phyloP scores from a whole-genome alignment of 2,329 filamentous ascomycete genomes.

The Diaporthe caulivora region DNA sequence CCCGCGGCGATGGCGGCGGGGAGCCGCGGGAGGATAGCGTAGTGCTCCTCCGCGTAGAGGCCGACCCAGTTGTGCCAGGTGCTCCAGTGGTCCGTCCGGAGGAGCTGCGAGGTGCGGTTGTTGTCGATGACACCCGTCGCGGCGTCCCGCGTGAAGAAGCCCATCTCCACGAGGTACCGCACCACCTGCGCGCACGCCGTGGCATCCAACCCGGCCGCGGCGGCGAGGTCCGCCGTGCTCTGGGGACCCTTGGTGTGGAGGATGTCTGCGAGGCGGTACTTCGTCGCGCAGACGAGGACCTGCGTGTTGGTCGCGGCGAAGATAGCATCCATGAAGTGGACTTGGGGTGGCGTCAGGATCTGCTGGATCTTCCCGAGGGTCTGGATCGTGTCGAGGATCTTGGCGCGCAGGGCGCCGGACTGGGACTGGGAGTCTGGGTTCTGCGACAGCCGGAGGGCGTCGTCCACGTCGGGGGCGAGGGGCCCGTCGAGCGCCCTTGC shows the following conservation, averaged over 20 bases:
- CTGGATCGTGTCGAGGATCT: conserved; percentile 13
- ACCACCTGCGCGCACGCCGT: conserved; percentile 2
- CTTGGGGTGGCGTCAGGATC: background rate
- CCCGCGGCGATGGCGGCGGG: conserved; percentile 46
- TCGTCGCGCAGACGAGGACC: background rate
- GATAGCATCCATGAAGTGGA: conserved; percentile 12
- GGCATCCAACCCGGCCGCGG: background rate
- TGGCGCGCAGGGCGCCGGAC: background rate
- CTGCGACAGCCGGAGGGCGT: conserved; percentile 6
- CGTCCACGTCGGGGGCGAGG: background rate
- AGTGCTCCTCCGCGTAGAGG: conserved; percentile 58
- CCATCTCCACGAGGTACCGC: conserved; percentile 18
- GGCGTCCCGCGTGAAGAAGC: conserved; percentile 49
- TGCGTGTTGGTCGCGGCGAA: conserved; percentile 11
- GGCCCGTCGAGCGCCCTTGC: background rate
- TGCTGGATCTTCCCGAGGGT: conserved; percentile 4
- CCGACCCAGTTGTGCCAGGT: conserved; percentile 59
- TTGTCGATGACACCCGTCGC: conserved; percentile 49
- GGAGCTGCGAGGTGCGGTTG: conserved; percentile 50
- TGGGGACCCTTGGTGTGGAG: background rate
- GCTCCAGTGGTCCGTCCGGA: conserved; percentile 55
- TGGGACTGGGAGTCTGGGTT: conserved; percentile 12
- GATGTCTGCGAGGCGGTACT: conserved; percentile 5
- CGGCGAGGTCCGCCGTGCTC: background rate
- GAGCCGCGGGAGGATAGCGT: conserved; percentile 56